Conservation (phyloP, 495 filamentous ascomycete species). For the Aspergillus leporis region DNA sequence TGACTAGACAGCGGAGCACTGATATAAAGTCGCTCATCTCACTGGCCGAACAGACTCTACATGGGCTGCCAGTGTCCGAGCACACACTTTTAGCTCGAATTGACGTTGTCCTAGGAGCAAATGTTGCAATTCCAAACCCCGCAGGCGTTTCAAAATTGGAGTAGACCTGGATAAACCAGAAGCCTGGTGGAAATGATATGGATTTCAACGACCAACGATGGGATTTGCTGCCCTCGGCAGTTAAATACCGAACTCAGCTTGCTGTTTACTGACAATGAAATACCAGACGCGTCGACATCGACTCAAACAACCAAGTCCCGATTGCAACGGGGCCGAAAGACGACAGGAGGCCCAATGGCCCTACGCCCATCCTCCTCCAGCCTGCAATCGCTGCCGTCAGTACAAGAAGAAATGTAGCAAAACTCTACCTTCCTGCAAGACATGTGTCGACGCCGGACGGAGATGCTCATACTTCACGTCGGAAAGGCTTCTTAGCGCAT, state of each 20-base stretch:
- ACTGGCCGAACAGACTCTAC: background rate
- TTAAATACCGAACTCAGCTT: background rate
- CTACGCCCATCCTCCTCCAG: background rate
- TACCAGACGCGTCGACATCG: background rate
- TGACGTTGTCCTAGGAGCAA: background rate
- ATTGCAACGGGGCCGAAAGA: background rate
- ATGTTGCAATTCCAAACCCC: background rate
- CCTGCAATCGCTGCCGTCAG: background rate
- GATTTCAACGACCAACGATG: background rate
- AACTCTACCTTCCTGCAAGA: background rate
- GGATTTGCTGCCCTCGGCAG: background rate
- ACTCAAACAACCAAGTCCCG: background rate
- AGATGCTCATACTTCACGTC: slow-evolving; percentile 5
- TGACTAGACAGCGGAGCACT: too few relatives aligned
- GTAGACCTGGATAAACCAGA: background rate
- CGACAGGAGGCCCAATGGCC: background rate
- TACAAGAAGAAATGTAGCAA: slow-evolving; percentile 8
- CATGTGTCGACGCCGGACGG: slow-evolving; percentile 3
- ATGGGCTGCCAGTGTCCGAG: too few relatives aligned
- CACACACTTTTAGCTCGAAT: background rate
- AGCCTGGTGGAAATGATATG: too few relatives aligned
- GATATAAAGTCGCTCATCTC: too few relatives aligned
- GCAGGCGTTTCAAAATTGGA: background rate
- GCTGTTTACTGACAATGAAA: background rate
- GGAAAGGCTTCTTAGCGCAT: background rate